Percentiles rank a stretch among this genome's conserved stretches.
phyloP scores from a whole-genome alignment of 1,139 yeast species.

The Saccharomyces hybrid region DNA sequence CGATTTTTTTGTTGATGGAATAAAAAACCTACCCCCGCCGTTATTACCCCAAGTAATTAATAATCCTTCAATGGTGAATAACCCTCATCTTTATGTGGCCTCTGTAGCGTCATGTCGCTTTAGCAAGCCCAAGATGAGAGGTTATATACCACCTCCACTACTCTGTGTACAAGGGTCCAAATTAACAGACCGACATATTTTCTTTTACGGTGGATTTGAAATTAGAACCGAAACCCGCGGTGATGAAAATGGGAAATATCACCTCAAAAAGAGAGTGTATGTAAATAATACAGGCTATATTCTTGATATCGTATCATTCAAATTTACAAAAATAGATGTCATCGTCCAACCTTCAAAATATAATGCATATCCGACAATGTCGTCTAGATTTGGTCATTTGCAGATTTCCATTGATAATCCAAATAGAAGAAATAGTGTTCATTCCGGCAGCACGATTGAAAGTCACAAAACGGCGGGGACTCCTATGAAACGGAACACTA shows the following conservation, averaged over 20 bases:
- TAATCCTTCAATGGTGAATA: constrained; percentile 34
- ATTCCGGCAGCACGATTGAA: not conserved
- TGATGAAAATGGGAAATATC: constrained; percentile 25
- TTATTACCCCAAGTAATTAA: constrained; percentile 33
- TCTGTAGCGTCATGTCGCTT: constrained; percentile 34
- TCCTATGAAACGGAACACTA: not conserved
- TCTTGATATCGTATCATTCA: constrained; percentile 34
- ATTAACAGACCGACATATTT: constrained; percentile 36
- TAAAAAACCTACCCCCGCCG: constrained; percentile 39
- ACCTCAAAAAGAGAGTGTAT: constrained; percentile 30
- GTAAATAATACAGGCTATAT: constrained; percentile 37
- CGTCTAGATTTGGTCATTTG: constrained; percentile 42
- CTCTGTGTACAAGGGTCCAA: constrained; percentile 35
- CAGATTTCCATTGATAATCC: constrained; percentile 25
- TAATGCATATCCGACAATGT: constrained; percentile 32
- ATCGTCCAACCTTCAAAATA: constrained; percentile 36
- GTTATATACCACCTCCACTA: constrained; percentile 38
- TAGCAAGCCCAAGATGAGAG: constrained; percentile 19
- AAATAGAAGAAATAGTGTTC: not conserved
- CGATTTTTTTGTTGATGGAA: constrained; percentile 32
- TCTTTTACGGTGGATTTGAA: constrained; percentile 43
- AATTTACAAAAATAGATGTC: constrained; percentile 35
- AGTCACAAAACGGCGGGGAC: not conserved
- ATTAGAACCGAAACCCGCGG: constrained; percentile 29
- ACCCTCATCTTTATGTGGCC: constrained; percentile 29